These are phyloP conservation scores for Calocera cornea DNA, from an alignment of 768 basidiomycete genomes.

Conservation along the genomic window DNA sequence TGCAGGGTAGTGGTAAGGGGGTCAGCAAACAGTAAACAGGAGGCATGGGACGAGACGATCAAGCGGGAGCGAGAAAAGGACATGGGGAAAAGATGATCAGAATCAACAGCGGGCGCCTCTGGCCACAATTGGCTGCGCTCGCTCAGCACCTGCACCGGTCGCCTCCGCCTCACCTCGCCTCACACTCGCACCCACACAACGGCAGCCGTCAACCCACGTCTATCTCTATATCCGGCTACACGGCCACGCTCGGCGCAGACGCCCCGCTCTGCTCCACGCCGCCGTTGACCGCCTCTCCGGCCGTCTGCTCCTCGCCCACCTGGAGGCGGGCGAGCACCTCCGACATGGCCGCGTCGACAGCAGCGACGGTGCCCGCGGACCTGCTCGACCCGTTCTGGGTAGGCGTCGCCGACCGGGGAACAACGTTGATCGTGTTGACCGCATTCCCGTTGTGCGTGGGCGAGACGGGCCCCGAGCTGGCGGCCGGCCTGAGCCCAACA, in stretches of 20 bases:
- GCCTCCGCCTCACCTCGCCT: not conserved
- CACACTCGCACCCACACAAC: not conserved
- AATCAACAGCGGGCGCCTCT: not conserved
- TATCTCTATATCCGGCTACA: not conserved
- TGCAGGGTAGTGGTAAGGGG: conserved; percentile 1
- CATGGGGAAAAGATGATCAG: conserved; percentile 5
- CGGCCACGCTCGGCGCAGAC: not conserved
- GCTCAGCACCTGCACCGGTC: not conserved
- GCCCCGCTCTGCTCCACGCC: not conserved
- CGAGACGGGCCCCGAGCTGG: not conserved
- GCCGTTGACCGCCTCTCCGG: not conserved
- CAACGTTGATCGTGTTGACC: not conserved
- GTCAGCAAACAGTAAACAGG: not conserved
- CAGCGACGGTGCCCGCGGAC: not conserved
- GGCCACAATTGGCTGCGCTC: not conserved
- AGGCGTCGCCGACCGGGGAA: not conserved
- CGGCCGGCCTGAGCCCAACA: not conserved
- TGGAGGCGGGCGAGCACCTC: conserved; percentile 5
- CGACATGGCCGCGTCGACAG: conserved; percentile 2
- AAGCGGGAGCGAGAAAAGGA: conserved; percentile 4
- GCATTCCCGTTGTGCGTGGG: not conserved
- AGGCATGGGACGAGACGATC: not conserved
- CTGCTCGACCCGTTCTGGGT: not conserved
- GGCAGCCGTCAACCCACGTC: not conserved
- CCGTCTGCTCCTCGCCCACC: conserved; percentile 1